Percentiles rank a stretch among this genome's conserved stretches.
These are phyloP conservation scores for Hyphopichia buzzinii DNA, from an alignment of 1,139 yeast genomes.

Conservation along the genomic window DNA sequence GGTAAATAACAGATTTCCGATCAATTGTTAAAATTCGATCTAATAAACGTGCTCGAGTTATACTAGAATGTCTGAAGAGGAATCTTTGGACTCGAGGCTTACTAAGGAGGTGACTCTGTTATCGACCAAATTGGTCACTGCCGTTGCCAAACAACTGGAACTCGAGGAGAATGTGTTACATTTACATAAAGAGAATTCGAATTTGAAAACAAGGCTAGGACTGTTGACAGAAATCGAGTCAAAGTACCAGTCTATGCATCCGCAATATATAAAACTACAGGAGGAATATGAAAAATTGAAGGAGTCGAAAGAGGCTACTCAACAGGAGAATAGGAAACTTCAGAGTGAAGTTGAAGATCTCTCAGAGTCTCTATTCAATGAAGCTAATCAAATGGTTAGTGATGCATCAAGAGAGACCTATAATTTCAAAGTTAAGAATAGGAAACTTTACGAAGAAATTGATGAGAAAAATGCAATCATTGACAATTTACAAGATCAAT, in stretches of 20 bases:
- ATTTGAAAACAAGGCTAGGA: slow-evolving; percentile 19
- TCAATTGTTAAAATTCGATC: too few species aligned
- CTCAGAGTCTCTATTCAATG: slow-evolving; percentile 70
- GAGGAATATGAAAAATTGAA: slow-evolving; percentile 31
- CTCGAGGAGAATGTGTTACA: slow-evolving; percentile 43
- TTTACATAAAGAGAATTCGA: slow-evolving; percentile 31
- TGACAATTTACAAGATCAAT: slow-evolving; percentile 65
- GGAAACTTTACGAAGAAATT: slow-evolving; percentile 61
- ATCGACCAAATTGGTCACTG: slow-evolving; percentile 60
- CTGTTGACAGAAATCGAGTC: slow-evolving; percentile 16
- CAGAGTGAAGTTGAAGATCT: slow-evolving; percentile 75
- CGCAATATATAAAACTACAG: slow-evolving; percentile 29
- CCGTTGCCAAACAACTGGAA: slow-evolving; percentile 57
- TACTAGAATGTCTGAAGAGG: slow-evolving; percentile 9
- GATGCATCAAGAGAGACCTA: slow-evolving; percentile 63
- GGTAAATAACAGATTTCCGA: too few species aligned
- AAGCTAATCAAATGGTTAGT: slow-evolving; percentile 78
- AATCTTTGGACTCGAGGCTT: slow-evolving; percentile 32
- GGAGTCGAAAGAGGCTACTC: slow-evolving; percentile 48
- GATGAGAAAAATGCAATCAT: slow-evolving; percentile 71
- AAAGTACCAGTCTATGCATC: slow-evolving; percentile 29
- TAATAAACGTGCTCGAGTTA: too few species aligned
- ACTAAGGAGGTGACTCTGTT: slow-evolving; percentile 56
- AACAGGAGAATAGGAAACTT: slow-evolving; percentile 55
- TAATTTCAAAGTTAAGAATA: slow-evolving; percentile 51